These are phyloP conservation scores for Alisma plantagoaquatica DNA, from an alignment of 106 monocot species.

Conservation along the genomic window DNA sequence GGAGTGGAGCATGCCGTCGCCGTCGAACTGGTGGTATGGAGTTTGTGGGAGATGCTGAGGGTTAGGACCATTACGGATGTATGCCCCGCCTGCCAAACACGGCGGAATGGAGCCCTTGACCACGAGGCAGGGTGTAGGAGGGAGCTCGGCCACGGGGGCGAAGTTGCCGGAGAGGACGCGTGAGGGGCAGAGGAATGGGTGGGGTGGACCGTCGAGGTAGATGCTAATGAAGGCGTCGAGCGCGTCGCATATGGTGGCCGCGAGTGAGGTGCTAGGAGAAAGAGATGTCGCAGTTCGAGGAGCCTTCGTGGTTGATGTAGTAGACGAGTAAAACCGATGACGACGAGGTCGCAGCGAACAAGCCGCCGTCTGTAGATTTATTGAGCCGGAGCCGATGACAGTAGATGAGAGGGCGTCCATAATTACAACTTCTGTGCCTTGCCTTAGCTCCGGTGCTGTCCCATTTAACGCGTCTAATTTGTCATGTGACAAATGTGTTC, in stretches of 20 bases:
- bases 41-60: constrained; percentile 13
- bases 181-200: constrained; percentile 8
- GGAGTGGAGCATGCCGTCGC: constrained; percentile 25
- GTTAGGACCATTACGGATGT: constrained; percentile 22
- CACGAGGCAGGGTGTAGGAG: constrained; percentile 7
- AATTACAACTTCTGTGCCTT: no score
- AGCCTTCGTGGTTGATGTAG: neutral
- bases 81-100: constrained; percentile 12
- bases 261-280: constrained; percentile 3
- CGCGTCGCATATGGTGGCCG: neutral
- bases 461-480: no score
- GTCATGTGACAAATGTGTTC: no score
- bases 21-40: constrained; percentile 16
- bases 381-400: no score
- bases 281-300: no score
- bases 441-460: no score
- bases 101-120: constrained; percentile 12
- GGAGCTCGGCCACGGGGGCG: constrained; percentile 13
- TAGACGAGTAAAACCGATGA: no score
- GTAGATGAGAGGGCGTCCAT: no score
- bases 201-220: constrained; percentile 1
- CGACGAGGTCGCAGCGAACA: no score
- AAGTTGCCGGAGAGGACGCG: constrained; percentile 16
- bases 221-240: constrained; percentile 13
- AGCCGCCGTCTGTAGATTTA: no score